Base-by-base conservation (phyloP, 805 yeast species). In the Metschnikowia noctiluminum region DNA sequence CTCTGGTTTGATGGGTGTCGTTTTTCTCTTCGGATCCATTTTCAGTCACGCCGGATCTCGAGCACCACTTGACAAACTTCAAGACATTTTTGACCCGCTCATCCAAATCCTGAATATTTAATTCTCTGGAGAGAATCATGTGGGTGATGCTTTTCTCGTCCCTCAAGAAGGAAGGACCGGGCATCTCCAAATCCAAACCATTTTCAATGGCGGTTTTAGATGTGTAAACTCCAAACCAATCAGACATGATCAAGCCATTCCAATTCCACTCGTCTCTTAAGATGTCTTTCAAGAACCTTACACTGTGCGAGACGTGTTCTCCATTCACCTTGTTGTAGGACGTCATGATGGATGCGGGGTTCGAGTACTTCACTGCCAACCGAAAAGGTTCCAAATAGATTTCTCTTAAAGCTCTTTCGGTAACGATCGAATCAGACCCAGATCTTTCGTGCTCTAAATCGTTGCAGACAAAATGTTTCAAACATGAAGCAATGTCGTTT, bases 171-270 rank as follows among this genome's bases (percentile, higher is more conserved):
- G 69, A 53, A 12, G 67, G 68, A 10, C 71, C 71, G 0, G 71
- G 71, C 71, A 66, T 66, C 51, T 66, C 71, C 51, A 66, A 55
- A 49, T 65, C 69, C 48, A 66, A 57, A 3, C 71, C 71, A 47
- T 56, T 57, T 43, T 56, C 59, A 46, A 66, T 54, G 7, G 68
- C 58, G 3, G 53, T 54, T 38, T 64, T 65, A 27, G 62, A 28
- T 8, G 70, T 62, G 51, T 64, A 66, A 11, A 59, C 49, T 4
- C 71, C 71, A 44, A 45, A 62, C 71, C 71, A 66, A 52, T 66
- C 70, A 14, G 68, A 62, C 69, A 66, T 66, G 7, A 62, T 55
- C 28, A 62, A 50, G n/a, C 71, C 71, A 42, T 59, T 59, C 65
- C 66, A 66, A 16, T 55, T 58, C 69, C 69, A 66, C 54, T 66